Base-by-base conservation (phyloP, 345 rosid species). In the Brassica incana region DNA sequence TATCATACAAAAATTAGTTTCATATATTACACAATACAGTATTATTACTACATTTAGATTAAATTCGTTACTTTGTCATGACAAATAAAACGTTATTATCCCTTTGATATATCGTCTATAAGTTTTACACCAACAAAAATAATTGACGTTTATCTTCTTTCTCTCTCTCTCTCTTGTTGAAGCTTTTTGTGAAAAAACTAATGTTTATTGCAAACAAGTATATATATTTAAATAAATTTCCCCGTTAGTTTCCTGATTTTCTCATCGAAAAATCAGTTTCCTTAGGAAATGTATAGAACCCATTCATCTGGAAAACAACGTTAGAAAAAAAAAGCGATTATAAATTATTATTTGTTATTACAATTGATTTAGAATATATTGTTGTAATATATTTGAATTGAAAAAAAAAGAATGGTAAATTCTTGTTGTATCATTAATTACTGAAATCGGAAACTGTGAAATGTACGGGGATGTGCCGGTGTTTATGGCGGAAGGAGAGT, bases 381-480 rank as follows among this genome's bases (percentile, higher is more conserved):
- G 38, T 72, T 72, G 5, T 59, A 59, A 23, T 66, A 16, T 60
- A 0, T 48, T 48, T 48, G 54, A 48, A 48, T 48, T 14, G 54
- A 48, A 48, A 14, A 45, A 45, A 12, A 8, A 43, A 11, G 43
- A 36, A 48, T 48, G 56, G 56, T 5, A 48, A 48, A 38, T 56
- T 58, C 14, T 65, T 66, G 38, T 59, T 66, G 10, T 60, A 5
- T 60, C 32, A 8, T 61, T 10, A 69, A 30, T 9, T 73, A 73
- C 61, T 73, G 2, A 58, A 59, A 20, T 35, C 30, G 10, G 35
- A 67, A 66, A 8, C 33, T 79, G 64, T 15, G 68, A 67, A 69
- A 71, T 84, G 85, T 65, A 80, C 33, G 79, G 54, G 68, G 18
- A 74, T 80, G 81, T 45, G 15, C 85, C 85, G 73, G 85, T 82